Base-by-base conservation (phyloP, 352 stramenopile species). In the Pelagophyceae sp. region DNA sequence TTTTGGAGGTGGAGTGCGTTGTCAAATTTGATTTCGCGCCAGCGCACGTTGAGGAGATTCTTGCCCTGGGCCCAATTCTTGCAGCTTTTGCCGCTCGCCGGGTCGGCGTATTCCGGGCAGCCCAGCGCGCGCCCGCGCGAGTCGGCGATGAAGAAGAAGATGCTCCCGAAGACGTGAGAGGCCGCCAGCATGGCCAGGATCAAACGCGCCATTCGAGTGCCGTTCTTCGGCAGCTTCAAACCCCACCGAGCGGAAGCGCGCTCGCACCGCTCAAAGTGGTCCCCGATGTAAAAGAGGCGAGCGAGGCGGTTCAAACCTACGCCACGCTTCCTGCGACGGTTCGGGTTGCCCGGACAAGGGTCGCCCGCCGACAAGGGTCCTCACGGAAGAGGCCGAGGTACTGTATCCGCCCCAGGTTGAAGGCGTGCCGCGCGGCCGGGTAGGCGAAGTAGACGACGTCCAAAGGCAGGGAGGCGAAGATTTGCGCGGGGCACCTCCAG, bases 81-180 rank as follows among this genome's bases (percentile, higher is more conserved):
- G 33, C 75, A 70, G 37, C 35, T 40, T 32, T 38, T 60, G 31
- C 29, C 5, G 25, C 35, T 38, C 35, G 5, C 1, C 0, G 70
- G 45, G 31, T 60, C 19, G 23, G 2, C 23, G 54, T 72, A 45
- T 5, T 67, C 2, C 2, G 11, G 15, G 67, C 67, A 74, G n/a
- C 3, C 72, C 19, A 45, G 75, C 61, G 45, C 79, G 25, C 84
- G 75, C 11, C 71, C 78, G 74, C 83, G 75, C 65, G 82, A 77
- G 61, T 82, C 84, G 23, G 82, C 84, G 54, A 88, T 80, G 19
- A 79, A 64, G 79, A 86, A 88, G 50, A 86, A 88, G 19, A 85
- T 70, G 58, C 81, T 84, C 33, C 80, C 82, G 69, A 83, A 84
- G 58, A 86, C 61, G 77, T 87, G 83, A 0, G 81, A 80, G 32